Evolutionary conservation across 306 rosid genomes (phyloP), one percentile per base, ranked within the genome.

Genomic region (Malus fusca): DNA sequence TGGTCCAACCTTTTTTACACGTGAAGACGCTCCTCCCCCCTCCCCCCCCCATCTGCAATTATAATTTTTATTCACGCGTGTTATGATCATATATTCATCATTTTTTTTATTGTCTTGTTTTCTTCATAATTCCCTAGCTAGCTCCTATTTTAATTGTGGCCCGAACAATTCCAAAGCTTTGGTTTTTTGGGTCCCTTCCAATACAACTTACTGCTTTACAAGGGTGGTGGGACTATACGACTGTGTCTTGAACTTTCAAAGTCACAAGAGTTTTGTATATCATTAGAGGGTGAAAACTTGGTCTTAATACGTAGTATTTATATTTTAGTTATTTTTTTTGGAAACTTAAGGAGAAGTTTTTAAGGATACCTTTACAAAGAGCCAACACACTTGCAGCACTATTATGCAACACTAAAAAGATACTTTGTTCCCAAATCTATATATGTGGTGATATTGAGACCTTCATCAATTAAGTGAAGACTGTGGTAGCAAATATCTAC

Each of bases 1-100:
- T 89, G 97, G 97, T 85, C 92, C 94, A 88, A 88, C 88, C 90
- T 91, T 89, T 91, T 89, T 86, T 87, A 81, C 97, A 91, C 92
- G 97, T 91, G 97, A 91, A 89, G 82, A 89, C 97, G 97, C 97
- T 91, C 95, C 97, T 76, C 89, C 84, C 58, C 81, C 61, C 58
- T 46, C 14, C 89, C 92, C 68, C 68, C 83, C 81, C 72, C 82
- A 12, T 37, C 80, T 85, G 82, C 88, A 84, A 86, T 86, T 86
- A 84, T 88, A 79, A 82, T 91, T 86, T 88, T 77, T 86, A 77
- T 82, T 91, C 97, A 91, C 97, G 91, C 85, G 97, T 82, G 86
- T 75, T 88, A 82, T 35, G 40, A 35, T 89, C 97, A 88, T 78
- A 69, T 82, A 76, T 80, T 30, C 79, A 74, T 89, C 86, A 86